These are phyloP conservation scores for Boletellus emodensis DNA, from an alignment of 768 basidiomycete genomes.

Conservation along the genomic window DNA sequence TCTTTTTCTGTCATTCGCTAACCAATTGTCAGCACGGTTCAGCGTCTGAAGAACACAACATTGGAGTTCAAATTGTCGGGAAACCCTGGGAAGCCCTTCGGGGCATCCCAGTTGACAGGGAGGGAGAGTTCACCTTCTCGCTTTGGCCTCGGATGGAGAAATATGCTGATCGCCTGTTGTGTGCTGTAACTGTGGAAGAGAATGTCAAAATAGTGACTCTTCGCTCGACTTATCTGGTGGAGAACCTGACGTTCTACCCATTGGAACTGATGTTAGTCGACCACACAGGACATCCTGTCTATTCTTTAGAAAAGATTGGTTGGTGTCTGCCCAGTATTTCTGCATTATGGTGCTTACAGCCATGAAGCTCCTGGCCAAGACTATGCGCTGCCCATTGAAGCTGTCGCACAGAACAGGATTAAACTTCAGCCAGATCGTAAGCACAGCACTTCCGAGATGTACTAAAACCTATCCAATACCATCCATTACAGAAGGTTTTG, in stretches of 20 bases:
- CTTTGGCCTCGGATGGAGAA: constrained; percentile 78
- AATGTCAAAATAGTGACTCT: constrained; percentile 94
- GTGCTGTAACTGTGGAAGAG: constrained; percentile 84
- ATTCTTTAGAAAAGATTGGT: constrained; percentile 81
- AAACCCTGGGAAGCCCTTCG: constrained; percentile 88
- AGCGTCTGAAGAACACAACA: constrained; percentile 70
- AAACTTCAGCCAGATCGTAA: constrained; percentile 90
- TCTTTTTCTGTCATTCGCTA: neutral
- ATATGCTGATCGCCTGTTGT: constrained; percentile 76
- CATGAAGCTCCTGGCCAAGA: constrained; percentile 78
- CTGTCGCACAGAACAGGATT: constrained; percentile 76
- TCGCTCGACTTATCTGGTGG: constrained; percentile 86
- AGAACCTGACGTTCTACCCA: constrained; percentile 88
- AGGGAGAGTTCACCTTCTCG: constrained; percentile 86
- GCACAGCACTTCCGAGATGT: constrained; percentile 22
- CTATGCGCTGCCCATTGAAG: constrained; percentile 86
- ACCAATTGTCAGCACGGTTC: constrained; percentile 36
- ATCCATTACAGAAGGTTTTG: constrained; percentile 75
- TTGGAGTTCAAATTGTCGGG: constrained; percentile 80
- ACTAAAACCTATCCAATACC: constrained; percentile 2
- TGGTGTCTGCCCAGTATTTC: constrained; percentile 19
- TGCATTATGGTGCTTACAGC: constrained; percentile 49
- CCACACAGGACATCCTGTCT: constrained; percentile 73
- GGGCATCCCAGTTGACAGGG: constrained; percentile 86
- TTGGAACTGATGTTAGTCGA: constrained; percentile 90